Conservation (phyloP, 169 alveolate species). For the Eimeria falciformis region DNA sequence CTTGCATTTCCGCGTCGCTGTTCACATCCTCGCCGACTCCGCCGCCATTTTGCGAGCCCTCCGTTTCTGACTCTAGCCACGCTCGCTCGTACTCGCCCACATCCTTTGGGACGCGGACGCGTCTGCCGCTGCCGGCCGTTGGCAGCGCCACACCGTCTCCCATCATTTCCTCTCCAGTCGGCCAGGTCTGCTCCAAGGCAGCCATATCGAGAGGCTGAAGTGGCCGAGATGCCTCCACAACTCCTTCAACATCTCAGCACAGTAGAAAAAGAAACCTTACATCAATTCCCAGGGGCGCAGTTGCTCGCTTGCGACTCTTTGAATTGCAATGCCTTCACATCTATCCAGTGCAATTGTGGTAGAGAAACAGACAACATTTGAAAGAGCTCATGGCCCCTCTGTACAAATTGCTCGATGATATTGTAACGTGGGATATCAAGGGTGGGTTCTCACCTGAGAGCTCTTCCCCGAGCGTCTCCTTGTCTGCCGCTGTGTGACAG, state of each 20-base stretch:
- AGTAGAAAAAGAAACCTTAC: too few relatives aligned
- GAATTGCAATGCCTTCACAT: too few relatives aligned
- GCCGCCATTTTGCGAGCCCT: constrained; percentile 21
- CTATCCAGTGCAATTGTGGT: too few relatives aligned
- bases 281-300: too few relatives aligned
- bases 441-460: background rate
- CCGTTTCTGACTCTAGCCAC: constrained; percentile 76
- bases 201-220: constrained; percentile 80
- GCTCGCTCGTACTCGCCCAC: constrained; percentile 77
- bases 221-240: constrained; percentile 52
- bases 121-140: background rate
- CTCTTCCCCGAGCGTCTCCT: background rate
- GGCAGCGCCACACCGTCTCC: constrained; percentile 42
- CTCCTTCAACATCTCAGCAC: constrained; percentile 12
- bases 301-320: too few relatives aligned
- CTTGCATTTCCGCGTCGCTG: constrained; percentile 19
- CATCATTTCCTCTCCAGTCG: constrained; percentile 75
- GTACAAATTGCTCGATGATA: too few relatives aligned
- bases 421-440: too few relatives aligned
- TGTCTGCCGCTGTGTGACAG: background rate
- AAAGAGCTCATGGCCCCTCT: too few relatives aligned
- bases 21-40: constrained; percentile 55
- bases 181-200: constrained; percentile 83
- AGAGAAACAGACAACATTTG: too few relatives aligned
- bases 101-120: constrained; percentile 70